A percentile compares a stretch with the other conserved stretches of the same genome.
These are phyloP conservation scores for Exophiala aquamarina DNA, from an alignment of 2,329 filamentous ascomycete species.

Conservation along the genomic window DNA sequence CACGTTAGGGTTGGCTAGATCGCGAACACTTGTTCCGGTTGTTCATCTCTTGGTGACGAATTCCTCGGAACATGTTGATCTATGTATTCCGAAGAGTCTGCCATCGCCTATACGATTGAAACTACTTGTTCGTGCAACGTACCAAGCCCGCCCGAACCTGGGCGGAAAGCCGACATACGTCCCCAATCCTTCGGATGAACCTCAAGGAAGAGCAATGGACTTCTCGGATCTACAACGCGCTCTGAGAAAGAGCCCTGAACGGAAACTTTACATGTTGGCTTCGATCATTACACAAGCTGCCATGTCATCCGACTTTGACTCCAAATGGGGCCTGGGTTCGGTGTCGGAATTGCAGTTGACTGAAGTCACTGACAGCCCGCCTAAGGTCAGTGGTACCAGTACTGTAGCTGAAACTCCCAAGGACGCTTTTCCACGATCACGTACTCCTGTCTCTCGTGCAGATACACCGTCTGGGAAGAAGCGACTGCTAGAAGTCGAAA, in stretches of 20 bases:
- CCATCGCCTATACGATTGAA: slow-evolving; percentile 24
- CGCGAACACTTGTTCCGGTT: slow-evolving; percentile 38
- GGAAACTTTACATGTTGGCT: slow-evolving; percentile 21
- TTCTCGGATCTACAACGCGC: slow-evolving; percentile 35
- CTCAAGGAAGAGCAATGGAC: slow-evolving; percentile 26
- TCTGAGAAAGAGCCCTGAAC: slow-evolving; percentile 26
- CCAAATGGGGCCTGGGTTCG: slow-evolving; percentile 38
- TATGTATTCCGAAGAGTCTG: slow-evolving; percentile 38
- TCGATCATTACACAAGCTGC: slow-evolving; percentile 25
- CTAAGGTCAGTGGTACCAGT: slow-evolving; percentile 13
- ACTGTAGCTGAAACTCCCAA: slow-evolving; percentile 21
- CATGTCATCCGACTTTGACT: slow-evolving; percentile 36
- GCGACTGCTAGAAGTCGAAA: slow-evolving; percentile 31
- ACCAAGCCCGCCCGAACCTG: slow-evolving; percentile 23
- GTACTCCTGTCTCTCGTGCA: slow-evolving; percentile 26
- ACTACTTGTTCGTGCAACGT: slow-evolving; percentile 25
- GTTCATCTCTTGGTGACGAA: slow-evolving; percentile 47
- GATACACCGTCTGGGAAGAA: slow-evolving; percentile 31
- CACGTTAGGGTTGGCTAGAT: slow-evolving; percentile 35
- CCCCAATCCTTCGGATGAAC: slow-evolving; percentile 21
- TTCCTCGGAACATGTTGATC: slow-evolving; percentile 46
- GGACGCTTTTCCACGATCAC: slow-evolving; percentile 16
- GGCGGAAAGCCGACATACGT: slow-evolving; percentile 24
- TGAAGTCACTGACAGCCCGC: slow-evolving; percentile 29
- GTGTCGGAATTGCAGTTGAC: slow-evolving; percentile 40